A percentile compares a stretch with the other conserved stretches of the same genome.
These are phyloP conservation scores for Pichia nanzhaoensis DNA, from an alignment of 805 yeast genomes.

Conservation along the genomic window DNA sequence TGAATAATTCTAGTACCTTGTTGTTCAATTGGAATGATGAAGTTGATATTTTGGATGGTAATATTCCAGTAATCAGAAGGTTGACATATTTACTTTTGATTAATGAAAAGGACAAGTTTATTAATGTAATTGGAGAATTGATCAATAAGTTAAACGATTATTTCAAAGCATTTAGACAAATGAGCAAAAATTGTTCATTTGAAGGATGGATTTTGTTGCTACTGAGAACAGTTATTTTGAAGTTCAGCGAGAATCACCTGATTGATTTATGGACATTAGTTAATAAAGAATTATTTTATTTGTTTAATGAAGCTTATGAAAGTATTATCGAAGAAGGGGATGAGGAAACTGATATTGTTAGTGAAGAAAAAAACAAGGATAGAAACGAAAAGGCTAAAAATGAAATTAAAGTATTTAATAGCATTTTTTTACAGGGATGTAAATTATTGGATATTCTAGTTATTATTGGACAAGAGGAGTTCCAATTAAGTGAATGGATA, in stretches of 20 bases:
- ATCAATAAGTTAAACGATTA: conserved; percentile 30
- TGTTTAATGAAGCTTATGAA: conserved; percentile 29
- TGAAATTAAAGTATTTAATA: conserved; percentile 28
- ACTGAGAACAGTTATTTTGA: conserved; percentile 58
- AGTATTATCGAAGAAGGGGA: conserved; percentile 22
- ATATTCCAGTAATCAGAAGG: conserved; percentile 39
- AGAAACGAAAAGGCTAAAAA: conserved; percentile 11
- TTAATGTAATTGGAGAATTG: conserved; percentile 41
- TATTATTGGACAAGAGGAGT: conserved; percentile 64
- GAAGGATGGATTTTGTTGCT: conserved; percentile 45
- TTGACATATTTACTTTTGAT: conserved; percentile 58
- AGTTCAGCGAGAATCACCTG: conserved; percentile 57
- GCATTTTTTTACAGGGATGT: conserved; percentile 50
- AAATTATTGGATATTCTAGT: conserved; percentile 74
- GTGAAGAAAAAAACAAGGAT: conserved; percentile 8
- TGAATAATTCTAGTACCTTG: conserved; percentile 41
- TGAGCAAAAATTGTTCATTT: conserved; percentile 22
- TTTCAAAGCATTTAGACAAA: conserved; percentile 23
- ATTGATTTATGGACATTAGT: conserved; percentile 65
- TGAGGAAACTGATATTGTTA: conserved; percentile 16
- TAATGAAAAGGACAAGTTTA: conserved; percentile 54
- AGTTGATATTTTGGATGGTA: conserved; percentile 28
- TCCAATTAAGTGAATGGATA: conserved; percentile 77
- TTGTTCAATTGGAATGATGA: conserved; percentile 33
- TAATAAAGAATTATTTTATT: conserved; percentile 50